phyloP scores from a whole-genome alignment of 2,329 filamentous ascomycete species.

The Fusarium brachygibbosum region DNA sequence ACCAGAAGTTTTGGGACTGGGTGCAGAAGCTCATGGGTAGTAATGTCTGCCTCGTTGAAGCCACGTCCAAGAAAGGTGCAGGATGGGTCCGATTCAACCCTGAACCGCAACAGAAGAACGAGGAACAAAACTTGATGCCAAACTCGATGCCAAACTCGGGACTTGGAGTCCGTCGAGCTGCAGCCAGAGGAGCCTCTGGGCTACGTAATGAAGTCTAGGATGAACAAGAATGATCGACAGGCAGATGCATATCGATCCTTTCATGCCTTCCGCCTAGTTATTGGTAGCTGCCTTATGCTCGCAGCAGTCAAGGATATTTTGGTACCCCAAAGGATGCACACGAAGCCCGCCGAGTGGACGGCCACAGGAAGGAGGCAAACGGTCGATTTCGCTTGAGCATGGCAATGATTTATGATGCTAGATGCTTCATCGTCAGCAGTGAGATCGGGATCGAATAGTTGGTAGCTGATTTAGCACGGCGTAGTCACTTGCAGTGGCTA shows the following conservation, averaged over 20 bases:
- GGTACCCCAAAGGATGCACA: neutral
- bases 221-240: neutral
- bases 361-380: too few species aligned
- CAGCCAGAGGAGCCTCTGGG: constrained; percentile 11
- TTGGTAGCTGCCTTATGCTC: constrained; percentile 2
- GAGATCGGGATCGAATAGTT: neutral
- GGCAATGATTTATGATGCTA: too few species aligned
- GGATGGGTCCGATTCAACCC: constrained; percentile 30
- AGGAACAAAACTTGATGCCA: neutral
- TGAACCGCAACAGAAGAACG: neutral
- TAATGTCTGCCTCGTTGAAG: constrained; percentile 41
- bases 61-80: constrained; percentile 33
- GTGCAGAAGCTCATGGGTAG: constrained; percentile 41
- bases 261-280: neutral
- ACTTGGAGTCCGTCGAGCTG: constrained; percentile 9
- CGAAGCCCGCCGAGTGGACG: neutral
- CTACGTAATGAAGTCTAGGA: constrained; percentile 29
- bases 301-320: neutral
- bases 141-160: constrained; percentile 7
- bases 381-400: neutral
- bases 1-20: constrained; percentile 31
- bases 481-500: neutral
- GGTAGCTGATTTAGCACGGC: neutral
- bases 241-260: neutral
- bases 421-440: neutral